Percentiles rank a stretch among this genome's conserved stretches.
phyloP scores from a whole-genome alignment of 306 rosid genomes.

The Luffa acutangula region DNA sequence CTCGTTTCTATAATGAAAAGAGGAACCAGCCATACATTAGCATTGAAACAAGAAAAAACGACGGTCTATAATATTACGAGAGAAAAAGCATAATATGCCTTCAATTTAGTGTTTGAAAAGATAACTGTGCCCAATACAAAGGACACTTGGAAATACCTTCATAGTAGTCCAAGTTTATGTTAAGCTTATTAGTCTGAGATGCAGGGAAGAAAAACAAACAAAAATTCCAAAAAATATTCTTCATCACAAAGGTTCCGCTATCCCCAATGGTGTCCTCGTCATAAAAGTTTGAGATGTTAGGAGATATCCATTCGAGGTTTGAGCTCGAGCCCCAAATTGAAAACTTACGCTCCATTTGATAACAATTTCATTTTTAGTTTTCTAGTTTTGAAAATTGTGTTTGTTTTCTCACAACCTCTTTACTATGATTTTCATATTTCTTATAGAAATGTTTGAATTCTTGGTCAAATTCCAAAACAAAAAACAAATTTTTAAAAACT shows the following conservation, averaged over 20 bases:
- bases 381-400: too few relatives aligned
- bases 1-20: background rate
- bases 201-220: background rate
- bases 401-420: too few relatives aligned
- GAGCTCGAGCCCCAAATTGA: background rate
- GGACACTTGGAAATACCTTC: background rate
- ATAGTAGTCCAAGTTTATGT: background rate
- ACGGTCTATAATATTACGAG: background rate
- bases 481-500: too few relatives aligned
- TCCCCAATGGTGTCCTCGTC: background rate
- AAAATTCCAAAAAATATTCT: background rate
- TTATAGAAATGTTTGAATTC: too few relatives aligned
- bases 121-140: background rate
- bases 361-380: too few relatives aligned
- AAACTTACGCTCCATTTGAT: background rate
- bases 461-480: too few relatives aligned
- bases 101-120: background rate
- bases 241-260: background rate
- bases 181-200: background rate
- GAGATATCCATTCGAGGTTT: background rate
- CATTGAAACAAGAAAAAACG: background rate
- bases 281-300: background rate
- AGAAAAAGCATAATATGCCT: background rate
- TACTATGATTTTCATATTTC: too few relatives aligned
- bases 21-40: background rate